Base-by-base conservation (phyloP, 2,329 filamentous ascomycete species). In the Clarireedia hainanense region DNA sequence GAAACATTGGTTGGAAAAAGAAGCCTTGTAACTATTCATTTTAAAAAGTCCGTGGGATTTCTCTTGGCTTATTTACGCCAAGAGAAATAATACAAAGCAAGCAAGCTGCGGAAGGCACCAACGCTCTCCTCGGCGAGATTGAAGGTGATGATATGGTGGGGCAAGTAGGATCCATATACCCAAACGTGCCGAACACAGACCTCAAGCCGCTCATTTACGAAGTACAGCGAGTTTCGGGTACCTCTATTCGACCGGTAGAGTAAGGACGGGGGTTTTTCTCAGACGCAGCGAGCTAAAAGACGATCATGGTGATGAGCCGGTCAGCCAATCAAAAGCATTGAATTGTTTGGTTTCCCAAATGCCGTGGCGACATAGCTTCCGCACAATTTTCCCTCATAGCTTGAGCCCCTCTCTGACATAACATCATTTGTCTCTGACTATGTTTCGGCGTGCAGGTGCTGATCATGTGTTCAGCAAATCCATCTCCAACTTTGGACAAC, bases 1-100 rank as follows among this genome's bases (percentile, higher is more conserved):
- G 30, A 15, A 42, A 6, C 15, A 42, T 42, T n/a, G 9, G 17
- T 40, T 40, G 14, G 17, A 14, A 42, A 20, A 42, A 17, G 39
- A 42, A 42, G 39, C 39, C 17, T 7, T 20, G 7, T 20, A 20
- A 20, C 20, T 17, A 50, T 50, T 20, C 20, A 39, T 40, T 6
- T 14, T 23, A 40, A 50, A 49, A 50, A 50, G 30, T 34, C 30
- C 12, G 30, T 34, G 30, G 12, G 5, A 14, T 42, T 50, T 42
- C 23, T 50, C 48, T 50, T 50, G 48, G 48, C 48, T 40, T 50
- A 50, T 27, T 40, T 23, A 42, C 23, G 48, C 48, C 48, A 50
- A 50, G 48, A 50, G 17, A 42, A 42, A 42, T 42, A 40, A 26
- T 42, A 17, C 24, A 17, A 26, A 50, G 27, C 24, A 27, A 30